A percentile compares a stretch with the other conserved stretches of the same genome.
Conservation (phyloP, 176 grass and related monocot genomes). For the Pharus latifolius region DNA sequence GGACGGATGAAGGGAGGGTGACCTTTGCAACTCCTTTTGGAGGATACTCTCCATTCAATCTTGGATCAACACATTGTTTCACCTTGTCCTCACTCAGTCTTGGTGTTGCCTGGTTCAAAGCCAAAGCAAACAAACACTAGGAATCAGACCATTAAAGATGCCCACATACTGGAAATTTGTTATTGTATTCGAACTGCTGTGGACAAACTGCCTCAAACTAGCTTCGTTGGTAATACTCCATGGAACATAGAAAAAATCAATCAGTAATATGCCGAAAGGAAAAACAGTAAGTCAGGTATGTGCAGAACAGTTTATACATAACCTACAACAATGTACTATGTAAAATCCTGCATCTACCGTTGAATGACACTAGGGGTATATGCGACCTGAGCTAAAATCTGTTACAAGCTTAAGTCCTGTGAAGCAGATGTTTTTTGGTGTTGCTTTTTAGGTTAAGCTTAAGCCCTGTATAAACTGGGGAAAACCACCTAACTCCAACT, state of each 20-base stretch:
- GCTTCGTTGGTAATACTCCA: neutral
- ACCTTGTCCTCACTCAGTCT: slow-evolving; percentile 78
- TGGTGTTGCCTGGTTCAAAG: slow-evolving; percentile 50
- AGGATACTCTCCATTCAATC: slow-evolving; percentile 65
- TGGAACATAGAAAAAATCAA: neutral
- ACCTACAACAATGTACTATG: neutral
- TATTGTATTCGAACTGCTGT: neutral
- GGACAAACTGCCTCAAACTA: neutral
- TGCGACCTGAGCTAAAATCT: neutral
- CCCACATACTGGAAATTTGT: neutral
- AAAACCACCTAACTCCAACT: no score
- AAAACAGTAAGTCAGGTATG: neutral
- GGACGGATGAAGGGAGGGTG: neutral
- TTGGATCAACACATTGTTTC: slow-evolving; percentile 80
- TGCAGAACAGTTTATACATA: neutral
- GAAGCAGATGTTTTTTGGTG: neutral
- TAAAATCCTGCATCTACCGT: neutral
- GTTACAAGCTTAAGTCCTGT: neutral
- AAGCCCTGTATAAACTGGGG: no score
- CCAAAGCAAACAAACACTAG: neutral
- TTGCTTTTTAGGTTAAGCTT: no score
- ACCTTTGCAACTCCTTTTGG: slow-evolving; percentile 71
- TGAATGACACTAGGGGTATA: neutral
- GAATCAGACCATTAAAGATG: neutral
- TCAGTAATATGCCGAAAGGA: neutral